Evolutionary conservation across 768 basidiomycete species (phyloP).

Genomic region (Daedalea quercina): DNA sequence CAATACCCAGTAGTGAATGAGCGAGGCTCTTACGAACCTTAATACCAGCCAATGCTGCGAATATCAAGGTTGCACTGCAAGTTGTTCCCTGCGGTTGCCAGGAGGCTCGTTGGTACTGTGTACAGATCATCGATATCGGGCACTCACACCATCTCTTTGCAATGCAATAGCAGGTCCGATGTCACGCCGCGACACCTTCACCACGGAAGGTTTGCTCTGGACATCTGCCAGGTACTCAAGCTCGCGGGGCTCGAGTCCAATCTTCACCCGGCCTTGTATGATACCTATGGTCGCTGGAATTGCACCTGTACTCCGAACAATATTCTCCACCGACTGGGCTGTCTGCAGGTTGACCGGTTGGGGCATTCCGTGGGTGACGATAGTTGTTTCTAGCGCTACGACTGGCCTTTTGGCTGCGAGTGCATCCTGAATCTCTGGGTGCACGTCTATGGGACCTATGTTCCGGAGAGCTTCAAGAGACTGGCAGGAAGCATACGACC

Average conservation of each 20-base stretch:
- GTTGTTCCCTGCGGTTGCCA: conserved; percentile 46
- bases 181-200: conserved; percentile 77
- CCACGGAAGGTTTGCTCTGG: conserved; percentile 30
- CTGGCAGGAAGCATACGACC: not conserved
- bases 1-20: not conserved
- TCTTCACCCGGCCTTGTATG: conserved; percentile 75
- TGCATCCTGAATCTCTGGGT: conserved; percentile 82
- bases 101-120: no score
- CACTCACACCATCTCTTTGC: conserved; percentile 48
- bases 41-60: conserved; percentile 79
- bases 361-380: conserved; percentile 91
- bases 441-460: conserved; percentile 48
- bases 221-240: conserved; percentile 62
- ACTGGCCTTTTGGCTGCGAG: conserved; percentile 57
- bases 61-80: conserved; percentile 66
- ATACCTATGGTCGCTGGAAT: conserved; percentile 90
- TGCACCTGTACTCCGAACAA: conserved; percentile 69
- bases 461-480: conserved; percentile 13
- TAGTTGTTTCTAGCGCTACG: conserved; percentile 88
- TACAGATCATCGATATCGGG: not conserved
- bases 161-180: conserved; percentile 68
- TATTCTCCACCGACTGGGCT: conserved; percentile 62
- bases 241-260: conserved; percentile 65
- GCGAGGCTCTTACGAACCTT: conserved; percentile 40
- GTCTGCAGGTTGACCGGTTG: conserved; percentile 71